These are phyloP conservation scores for Kuraishia molischiana DNA, from an alignment of 805 yeast genomes.

Conservation along the genomic window DNA sequence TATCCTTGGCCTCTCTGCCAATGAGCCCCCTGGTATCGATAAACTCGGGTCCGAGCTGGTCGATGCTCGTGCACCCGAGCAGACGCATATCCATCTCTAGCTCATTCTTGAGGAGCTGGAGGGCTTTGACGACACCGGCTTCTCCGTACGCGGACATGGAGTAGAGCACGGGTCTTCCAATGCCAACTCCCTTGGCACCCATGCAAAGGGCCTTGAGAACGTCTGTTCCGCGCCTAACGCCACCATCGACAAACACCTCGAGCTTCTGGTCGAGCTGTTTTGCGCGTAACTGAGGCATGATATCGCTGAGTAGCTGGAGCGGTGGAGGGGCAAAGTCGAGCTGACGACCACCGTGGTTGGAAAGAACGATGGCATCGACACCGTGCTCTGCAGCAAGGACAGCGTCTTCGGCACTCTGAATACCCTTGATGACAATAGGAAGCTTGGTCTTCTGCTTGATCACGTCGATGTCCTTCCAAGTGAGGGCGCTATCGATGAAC, in stretches of 20 bases:
- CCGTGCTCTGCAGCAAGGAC: slow-evolving; percentile 64
- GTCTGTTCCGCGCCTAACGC: slow-evolving; percentile 62
- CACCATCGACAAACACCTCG: slow-evolving; percentile 59
- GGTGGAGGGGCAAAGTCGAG: slow-evolving; percentile 77
- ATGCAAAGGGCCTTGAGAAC: slow-evolving; percentile 55
- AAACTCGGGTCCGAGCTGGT: slow-evolving; percentile 47
- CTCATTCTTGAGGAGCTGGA: slow-evolving; percentile 59
- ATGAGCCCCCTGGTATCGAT: slow-evolving; percentile 40
- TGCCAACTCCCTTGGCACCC: slow-evolving; percentile 64
- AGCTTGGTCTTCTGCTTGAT: slow-evolving; percentile 45
- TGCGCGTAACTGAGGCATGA: slow-evolving; percentile 40
- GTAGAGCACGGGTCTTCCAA: slow-evolving; percentile 59
- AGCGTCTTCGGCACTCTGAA: slow-evolving; percentile 78
- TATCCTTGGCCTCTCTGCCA: slow-evolving; percentile 22
- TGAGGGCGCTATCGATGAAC: slow-evolving; percentile 63
- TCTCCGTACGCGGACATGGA: slow-evolving; percentile 59
- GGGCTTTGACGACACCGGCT: slow-evolving; percentile 50
- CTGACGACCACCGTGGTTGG: slow-evolving; percentile 90
- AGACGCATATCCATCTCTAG: slow-evolving; percentile 71
- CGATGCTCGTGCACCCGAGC: slow-evolving; percentile 57
- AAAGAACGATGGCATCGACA: slow-evolving; percentile 67
- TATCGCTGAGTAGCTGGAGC: slow-evolving; percentile 64
- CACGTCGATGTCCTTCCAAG: slow-evolving; percentile 57
- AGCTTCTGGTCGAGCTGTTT: slow-evolving; percentile 38
- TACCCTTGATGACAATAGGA: slow-evolving; percentile 72